Evolutionary conservation across 2,329 filamentous ascomycete species (phyloP).

Genomic region (Byssoonygena ceratinophila): DNA sequence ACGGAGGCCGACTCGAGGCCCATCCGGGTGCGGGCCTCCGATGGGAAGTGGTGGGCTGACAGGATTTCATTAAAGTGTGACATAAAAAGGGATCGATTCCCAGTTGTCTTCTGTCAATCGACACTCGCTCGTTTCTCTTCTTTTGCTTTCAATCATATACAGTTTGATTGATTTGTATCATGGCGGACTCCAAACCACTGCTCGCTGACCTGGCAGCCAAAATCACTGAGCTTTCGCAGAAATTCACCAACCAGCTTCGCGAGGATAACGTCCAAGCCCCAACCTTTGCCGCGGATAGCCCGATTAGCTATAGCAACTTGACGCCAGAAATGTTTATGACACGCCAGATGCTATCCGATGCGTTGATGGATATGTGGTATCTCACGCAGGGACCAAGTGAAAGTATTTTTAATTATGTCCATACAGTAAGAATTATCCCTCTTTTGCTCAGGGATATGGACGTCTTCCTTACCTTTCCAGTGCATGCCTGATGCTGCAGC

Average conservation of each 20-base stretch:
- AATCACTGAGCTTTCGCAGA: constrained; percentile 11
- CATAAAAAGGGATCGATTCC: background rate
- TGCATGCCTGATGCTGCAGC: constrained; percentile 37
- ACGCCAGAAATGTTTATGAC: constrained; percentile 37
- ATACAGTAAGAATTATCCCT: background rate
- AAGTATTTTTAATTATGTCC: constrained; percentile 33
- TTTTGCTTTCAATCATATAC: background rate
- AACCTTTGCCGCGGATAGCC: constrained; percentile 38
- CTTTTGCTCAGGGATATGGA: background rate
- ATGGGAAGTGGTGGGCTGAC: background rate
- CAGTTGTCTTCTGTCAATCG: background rate
- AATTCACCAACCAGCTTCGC: constrained; percentile 4
- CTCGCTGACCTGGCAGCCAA: constrained; percentile 13
- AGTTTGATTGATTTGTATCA: background rate
- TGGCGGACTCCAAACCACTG: constrained; percentile 12
- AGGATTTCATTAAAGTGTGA: background rate
- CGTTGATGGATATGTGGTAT: constrained; percentile 39
- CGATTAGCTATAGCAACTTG: constrained; percentile 35
- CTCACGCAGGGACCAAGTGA: constrained; percentile 42
- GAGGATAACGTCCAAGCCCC: constrained; percentile 37
- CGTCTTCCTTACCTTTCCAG: constrained; percentile 20
- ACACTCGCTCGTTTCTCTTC: background rate
- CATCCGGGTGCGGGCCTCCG: background rate
- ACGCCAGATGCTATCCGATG: constrained; percentile 38
- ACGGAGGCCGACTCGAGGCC: background rate